Percentiles rank a stretch among this genome's conserved stretches.
phyloP scores from a whole-genome alignment of 2,329 filamentous ascomycete species.

The Fusarium nurragi region DNA sequence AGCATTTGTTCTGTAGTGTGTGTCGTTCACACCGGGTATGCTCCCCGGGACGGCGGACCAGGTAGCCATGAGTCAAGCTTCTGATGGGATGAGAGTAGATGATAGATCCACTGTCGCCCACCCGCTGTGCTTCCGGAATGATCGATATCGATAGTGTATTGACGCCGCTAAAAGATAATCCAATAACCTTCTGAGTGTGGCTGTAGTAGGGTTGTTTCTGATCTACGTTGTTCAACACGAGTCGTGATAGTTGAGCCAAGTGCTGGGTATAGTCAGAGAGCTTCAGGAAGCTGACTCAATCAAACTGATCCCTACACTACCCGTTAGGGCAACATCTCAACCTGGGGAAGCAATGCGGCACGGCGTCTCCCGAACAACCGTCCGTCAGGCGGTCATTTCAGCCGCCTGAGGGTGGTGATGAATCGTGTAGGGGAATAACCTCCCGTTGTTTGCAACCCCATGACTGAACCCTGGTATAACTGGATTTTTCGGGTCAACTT shows the following conservation, averaged over 20 bases:
- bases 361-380: conserved; percentile 31
- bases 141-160: conserved; percentile 34
- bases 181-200: conserved; percentile 10
- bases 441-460: neutral
- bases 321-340: conserved; percentile 17
- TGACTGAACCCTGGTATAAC: neutral
- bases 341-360: conserved; percentile 37
- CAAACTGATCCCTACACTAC: conserved; percentile 10
- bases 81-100: conserved; percentile 11
- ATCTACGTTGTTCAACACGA: conserved; percentile 19
- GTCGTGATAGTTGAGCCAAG: conserved; percentile 9
- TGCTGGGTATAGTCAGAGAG: conserved; percentile 12
- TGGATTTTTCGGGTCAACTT: neutral
- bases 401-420: neutral
- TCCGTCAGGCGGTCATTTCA: conserved; percentile 12
- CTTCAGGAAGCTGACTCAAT: conserved; percentile 22
- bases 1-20: conserved; percentile 28
- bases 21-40: conserved; percentile 35
- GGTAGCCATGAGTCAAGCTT: conserved; percentile 38
- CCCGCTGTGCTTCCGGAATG: conserved; percentile 29
- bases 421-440: neutral
- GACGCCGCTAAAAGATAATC: conserved; percentile 8
- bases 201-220: conserved; percentile 8
- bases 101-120: conserved; percentile 23
- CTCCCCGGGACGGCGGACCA: conserved; percentile 32